Evolutionary conservation across 2,329 filamentous ascomycete genomes (phyloP), one percentile per base, ranked within the genome.

Genomic region (Claviceps sp.): DNA sequence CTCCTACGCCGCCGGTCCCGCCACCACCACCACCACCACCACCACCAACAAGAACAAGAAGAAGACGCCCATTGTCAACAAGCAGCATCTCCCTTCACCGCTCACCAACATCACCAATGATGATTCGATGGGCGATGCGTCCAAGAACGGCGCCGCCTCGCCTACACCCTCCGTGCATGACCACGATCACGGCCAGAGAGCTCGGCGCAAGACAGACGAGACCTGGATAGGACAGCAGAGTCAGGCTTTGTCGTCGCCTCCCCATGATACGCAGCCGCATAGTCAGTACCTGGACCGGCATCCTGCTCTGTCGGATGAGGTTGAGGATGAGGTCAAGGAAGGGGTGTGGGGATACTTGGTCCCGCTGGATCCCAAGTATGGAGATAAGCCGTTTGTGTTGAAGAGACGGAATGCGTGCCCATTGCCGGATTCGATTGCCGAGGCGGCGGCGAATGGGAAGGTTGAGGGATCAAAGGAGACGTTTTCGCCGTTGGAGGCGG

Each of bases 341-440:
- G 89, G 89, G 8, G 89, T 97, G 1, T 98, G 93, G 93, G 94
- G 94, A 13, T 98, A 97, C 62, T 74, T 98, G 5, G 80, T 95
- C 51, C 89, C 91, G 2, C 71, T 95, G 24, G 84, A 91, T 62
- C 76, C 78, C 50, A 80, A 78, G 57, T 82, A 84, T 51, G 84
- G 67, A 43, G 81, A 68, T 70, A 85, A 66, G 68, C 95, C 69
- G 46, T 62, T 80, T 22, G 86, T 94, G 7, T 67, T 98, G 65
- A 85, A 80, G 68, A 88, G 81, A 61, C 78, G 90, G 52, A 78
- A 76, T 54, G 76, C 79, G 39, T 95, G 89, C 63, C 81, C 84
- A 0, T 66, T 79, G 14, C 73, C 83, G 10, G 70, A 75, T 8
- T 65, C 70, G 0, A 64, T 74, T 19, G 64, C 69, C 3, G 10